Evolutionary conservation across 2,329 filamentous ascomycete species (phyloP), one percentile per base, ranked within the genome.

Genomic region (Ilyonectria mors-panacis): DNA sequence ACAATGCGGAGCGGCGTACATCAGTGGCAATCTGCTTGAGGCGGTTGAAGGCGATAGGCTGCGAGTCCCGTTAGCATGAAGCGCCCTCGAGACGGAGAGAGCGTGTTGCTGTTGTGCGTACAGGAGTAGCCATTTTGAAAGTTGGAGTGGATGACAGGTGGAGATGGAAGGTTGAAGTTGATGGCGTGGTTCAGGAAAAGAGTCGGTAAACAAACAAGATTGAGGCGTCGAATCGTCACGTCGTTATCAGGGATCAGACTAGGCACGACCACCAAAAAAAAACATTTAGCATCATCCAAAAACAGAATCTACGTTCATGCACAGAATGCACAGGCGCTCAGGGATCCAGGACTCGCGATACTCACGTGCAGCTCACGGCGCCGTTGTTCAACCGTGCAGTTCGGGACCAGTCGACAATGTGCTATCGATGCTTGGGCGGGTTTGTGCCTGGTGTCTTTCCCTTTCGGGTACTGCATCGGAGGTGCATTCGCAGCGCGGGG

Each of bases 1-100:
- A 56, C 33, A 53, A 33, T 28, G 48, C 65, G 63, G 45, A 45
- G 48, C 17, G 67, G 84, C 89, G 77, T 87, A 95, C 93, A 86
- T 95, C 92, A 79, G 89, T 91, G 75, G 93, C 92, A 80, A 97
- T 95, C 85, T 96, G 93, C 84, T 92, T 93, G 73, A 97, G 89
- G 72, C 94, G 88, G 77, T 90, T 91, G 74, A 91, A 87, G 67
- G 93, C 87, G 76, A 97, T 88, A 67, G 94, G 94, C 93, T 95
- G 77, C 39, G 23, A 42, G 26, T 42, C 48, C 48, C 19, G 61
- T 79, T 68, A 78, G 73, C 69, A 70, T 53, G 15, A 53, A 42
- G 19, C 45, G 30, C 28, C 19, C 30, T 55, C 23, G 26, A 30
- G n/a, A 58, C 30, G 23, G 42, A 10, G 21, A 54, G n/a, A 39